phyloP scores from a whole-genome alignment of 2,329 filamentous ascomycete species.

The Trichoderma sp. region DNA sequence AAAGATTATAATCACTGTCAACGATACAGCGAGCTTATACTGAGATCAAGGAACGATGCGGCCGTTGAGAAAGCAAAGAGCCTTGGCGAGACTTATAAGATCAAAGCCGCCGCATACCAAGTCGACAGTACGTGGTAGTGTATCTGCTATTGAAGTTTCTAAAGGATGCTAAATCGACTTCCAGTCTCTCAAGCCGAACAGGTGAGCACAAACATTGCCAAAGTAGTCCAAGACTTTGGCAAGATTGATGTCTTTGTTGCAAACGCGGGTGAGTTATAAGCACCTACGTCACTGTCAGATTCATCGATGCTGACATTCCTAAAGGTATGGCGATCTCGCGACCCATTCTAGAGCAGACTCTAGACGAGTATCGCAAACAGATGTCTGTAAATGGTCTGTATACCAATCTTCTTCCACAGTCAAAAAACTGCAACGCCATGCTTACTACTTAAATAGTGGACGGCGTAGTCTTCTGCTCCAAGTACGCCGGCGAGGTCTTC shows the following conservation, averaged over 20 bases:
- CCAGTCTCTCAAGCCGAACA: background rate
- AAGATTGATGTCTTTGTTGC: slow-evolving; percentile 11
- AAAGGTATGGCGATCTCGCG: background rate
- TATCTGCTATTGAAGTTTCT: background rate
- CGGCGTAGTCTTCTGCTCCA: slow-evolving; percentile 5
- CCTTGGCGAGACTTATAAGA: background rate
- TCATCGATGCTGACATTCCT: background rate
- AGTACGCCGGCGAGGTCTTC: background rate
- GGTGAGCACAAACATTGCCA: background rate
- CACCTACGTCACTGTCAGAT: too few relatives aligned
- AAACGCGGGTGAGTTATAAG: background rate
- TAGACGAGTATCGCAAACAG: slow-evolving; percentile 4
- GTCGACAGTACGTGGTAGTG: background rate
- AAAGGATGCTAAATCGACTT: background rate
- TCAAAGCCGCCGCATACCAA: background rate
- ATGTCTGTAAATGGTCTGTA: slow-evolving; percentile 11
- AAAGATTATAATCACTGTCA: too few relatives aligned
- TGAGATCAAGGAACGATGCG: background rate
- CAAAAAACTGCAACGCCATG: background rate
- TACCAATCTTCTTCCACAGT: background rate
- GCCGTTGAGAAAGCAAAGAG: background rate
- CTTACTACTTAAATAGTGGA: background rate
- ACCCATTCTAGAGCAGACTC: background rate
- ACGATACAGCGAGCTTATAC: background rate
- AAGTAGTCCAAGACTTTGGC: slow-evolving; percentile 1